Conservation (phyloP, 345 rosid genomes). For the Linum tenue region DNA sequence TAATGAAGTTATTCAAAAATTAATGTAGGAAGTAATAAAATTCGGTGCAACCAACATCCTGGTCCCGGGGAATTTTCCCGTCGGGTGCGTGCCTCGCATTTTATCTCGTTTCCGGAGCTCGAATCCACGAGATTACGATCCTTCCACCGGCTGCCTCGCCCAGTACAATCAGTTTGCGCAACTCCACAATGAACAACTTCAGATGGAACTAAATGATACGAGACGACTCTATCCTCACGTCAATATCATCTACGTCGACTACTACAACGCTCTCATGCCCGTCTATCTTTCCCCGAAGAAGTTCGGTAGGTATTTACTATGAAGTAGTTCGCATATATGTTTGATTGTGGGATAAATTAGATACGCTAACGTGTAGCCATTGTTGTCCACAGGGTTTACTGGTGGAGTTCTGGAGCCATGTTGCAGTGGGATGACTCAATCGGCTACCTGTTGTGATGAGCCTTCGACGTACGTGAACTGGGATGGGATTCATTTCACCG, state of each 20-base stretch:
- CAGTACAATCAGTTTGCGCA: slow-evolving; percentile 33
- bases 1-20: background rate
- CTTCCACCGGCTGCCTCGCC: slow-evolving; percentile 30
- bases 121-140: slow-evolving; percentile 21
- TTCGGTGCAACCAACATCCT: slow-evolving; percentile 35
- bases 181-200: slow-evolving; percentile 33
- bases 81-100: slow-evolving; percentile 29
- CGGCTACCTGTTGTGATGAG: slow-evolving; percentile 22
- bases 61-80: slow-evolving; percentile 38
- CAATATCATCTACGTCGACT: slow-evolving; percentile 30
- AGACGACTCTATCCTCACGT: slow-evolving; percentile 21
- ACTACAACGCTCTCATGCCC: slow-evolving; percentile 22
- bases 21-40: slow-evolving; percentile 36
- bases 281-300: slow-evolving; percentile 23
- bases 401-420: slow-evolving; percentile 26
- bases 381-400: slow-evolving; percentile 23
- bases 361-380: too few relatives aligned
- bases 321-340: too few relatives aligned
- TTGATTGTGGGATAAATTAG: too few relatives aligned
- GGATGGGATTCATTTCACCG: slow-evolving; percentile 41
- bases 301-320: slow-evolving; percentile 30
- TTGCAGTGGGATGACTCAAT: slow-evolving; percentile 31
- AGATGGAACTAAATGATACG: slow-evolving; percentile 15
- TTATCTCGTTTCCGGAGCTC: slow-evolving; percentile 23
- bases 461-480: slow-evolving; percentile 34